Percentiles rank a stretch among this genome's conserved stretches.
phyloP scores from a whole-genome alignment of 257 asterid genomes.

The Nicotiana knightiana region DNA sequence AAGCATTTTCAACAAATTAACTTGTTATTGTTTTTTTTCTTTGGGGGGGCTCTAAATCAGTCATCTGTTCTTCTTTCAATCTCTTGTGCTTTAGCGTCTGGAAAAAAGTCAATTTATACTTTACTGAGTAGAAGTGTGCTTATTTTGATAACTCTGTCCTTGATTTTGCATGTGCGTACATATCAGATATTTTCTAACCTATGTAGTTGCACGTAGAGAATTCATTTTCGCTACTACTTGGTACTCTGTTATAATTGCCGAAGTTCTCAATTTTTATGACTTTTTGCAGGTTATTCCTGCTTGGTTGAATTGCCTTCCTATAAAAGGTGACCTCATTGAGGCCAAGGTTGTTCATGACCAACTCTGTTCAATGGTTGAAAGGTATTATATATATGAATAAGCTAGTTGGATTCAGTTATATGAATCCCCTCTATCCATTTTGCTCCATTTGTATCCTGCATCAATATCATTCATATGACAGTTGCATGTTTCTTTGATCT shows the following conservation, averaged over 20 bases:
- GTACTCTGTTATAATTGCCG: not conserved
- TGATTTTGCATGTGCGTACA: not conserved
- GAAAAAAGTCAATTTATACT: not conserved
- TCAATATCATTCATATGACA: not conserved
- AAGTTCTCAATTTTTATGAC: not conserved
- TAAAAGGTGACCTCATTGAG: constrained; percentile 86
- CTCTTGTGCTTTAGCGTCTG: not conserved
- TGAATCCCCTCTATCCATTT: not conserved
- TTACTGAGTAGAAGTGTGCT: not conserved
- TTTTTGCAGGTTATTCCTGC: constrained; percentile 79
- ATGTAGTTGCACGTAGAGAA: not conserved
- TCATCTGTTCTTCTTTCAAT: not conserved
- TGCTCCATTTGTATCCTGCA: not conserved
- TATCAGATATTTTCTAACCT: not conserved
- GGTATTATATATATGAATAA: constrained; percentile 25
- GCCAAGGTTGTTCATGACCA: constrained; percentile 95
- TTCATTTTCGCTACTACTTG: not conserved
- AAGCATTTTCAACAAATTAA: not conserved
- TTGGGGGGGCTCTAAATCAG: not conserved
- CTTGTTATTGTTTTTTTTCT: not conserved
- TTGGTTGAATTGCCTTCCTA: constrained; percentile 92
- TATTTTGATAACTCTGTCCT: not conserved
- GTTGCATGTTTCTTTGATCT: not conserved
- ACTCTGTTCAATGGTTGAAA: constrained; percentile 95
- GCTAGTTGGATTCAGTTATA: not conserved